Base-by-base conservation (phyloP, 345 rosid species). In the Ceriops decandra region DNA sequence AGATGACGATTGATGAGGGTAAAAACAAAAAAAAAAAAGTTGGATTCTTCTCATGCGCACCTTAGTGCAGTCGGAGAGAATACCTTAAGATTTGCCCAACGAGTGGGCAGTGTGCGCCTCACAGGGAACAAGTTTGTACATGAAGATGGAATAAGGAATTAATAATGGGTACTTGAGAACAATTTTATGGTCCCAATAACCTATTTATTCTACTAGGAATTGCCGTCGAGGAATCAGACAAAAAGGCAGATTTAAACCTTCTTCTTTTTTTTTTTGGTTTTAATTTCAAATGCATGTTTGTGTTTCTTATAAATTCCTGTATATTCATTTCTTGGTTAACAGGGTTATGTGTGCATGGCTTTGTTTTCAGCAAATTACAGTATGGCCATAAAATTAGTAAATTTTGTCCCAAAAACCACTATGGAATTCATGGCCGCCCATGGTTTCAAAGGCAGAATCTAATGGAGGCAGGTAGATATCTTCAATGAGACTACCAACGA, bases 331-430 rank as follows among this genome's bases (percentile, higher is more conserved):
- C 30, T 56, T 56, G 11, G 26, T 56, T 11, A 56, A 24, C 24
- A 56, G 17, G 30, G 31, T 56, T 56, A 8, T 31, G 69, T 49
- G 33, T 66, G 51, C 9, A 53, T 32, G 21, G 16, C 26, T 68
- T n/a, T 64, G 62, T 62, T 60, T 58, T 54, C 51, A 54, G 30
- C 36, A 69, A 69, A 69, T 62, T 53, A 71, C 13, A 57, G 62
- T 17, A 19, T 27, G 53, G 52, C 36, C 62, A 28, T 1, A 28
- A 38, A 24, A 3, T 19, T 33, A 52, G 47, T 1, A 26, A 70
- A n/a, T 22, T 62, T 62, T 62, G 68, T 38, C 28, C 30, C 52
- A 26, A 24, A 62, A 35, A 35, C 54, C 13, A 5, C 42, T 19
- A 42, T 26, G 38, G 13, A 31, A 2, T 63, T 53, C 56, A 16